These are phyloP conservation scores for Tuber brumale DNA, from an alignment of 495 filamentous ascomycete species.

Conservation along the genomic window DNA sequence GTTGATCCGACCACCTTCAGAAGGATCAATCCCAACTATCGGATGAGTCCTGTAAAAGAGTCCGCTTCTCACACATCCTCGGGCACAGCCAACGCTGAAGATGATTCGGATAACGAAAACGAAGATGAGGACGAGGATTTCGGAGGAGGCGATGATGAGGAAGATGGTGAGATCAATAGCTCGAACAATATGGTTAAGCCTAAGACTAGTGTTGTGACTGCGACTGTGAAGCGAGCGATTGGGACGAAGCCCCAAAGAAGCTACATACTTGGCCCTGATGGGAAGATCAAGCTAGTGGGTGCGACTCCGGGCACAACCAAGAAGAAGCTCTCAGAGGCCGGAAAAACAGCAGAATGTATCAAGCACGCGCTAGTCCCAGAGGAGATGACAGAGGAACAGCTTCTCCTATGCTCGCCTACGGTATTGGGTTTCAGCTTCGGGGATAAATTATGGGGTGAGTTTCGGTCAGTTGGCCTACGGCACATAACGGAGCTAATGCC, in stretches of 20 bases:
- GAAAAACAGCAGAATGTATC: constrained; percentile 4
- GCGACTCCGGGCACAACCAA: constrained; percentile 14
- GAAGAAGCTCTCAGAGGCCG: constrained; percentile 19
- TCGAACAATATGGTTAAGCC: constrained; percentile 21
- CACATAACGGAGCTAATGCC: neutral
- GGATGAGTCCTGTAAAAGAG: constrained; percentile 52
- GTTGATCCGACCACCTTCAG: constrained; percentile 81
- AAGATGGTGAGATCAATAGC: constrained; percentile 28
- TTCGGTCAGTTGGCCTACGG: constrained; percentile 40
- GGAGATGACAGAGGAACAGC: constrained; percentile 45
- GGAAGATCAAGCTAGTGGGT: constrained; percentile 28
- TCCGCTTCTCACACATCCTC: constrained; percentile 15
- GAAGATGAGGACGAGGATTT: constrained; percentile 33
- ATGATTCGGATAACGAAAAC: constrained; percentile 29
- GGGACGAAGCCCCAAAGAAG: constrained; percentile 27
- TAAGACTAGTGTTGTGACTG: constrained; percentile 2
- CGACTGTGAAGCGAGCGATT: constrained; percentile 22
- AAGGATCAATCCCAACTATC: constrained; percentile 83
- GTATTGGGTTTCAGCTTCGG: constrained; percentile 48
- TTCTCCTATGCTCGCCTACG: constrained; percentile 44
- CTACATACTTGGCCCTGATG: constrained; percentile 32
- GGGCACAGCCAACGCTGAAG: constrained; percentile 9
- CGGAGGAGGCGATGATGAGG: constrained; percentile 29
- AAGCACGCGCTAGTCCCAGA: constrained; percentile 31
- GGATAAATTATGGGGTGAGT: constrained; percentile 47